Base-by-base conservation (phyloP, 805 yeast genomes). In the Yamadazyma insecticola region DNA sequence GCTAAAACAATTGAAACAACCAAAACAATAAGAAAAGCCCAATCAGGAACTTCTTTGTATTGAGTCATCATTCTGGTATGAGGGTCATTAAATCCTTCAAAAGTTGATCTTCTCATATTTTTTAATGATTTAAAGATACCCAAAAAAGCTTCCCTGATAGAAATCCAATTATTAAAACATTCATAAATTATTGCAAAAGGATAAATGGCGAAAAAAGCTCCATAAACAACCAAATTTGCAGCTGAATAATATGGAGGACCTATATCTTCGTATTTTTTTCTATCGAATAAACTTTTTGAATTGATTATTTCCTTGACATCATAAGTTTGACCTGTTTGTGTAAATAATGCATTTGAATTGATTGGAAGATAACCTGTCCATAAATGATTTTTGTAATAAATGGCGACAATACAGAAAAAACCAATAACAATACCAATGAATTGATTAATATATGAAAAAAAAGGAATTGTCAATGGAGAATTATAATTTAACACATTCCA, bases 291-390 rank as follows among this genome's bases (percentile, higher is more conserved):
- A 35, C 61, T 60, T 13, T 61, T 45, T 3, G 43, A 48, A 29
- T 66, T 48, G 24, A 77, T 43, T 18, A 77, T 55, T 28, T 57
- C 40, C 10, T 60, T 50, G 26, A 76, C 72, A 7, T 57, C 48
- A 50, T 60, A 77, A 0, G 47, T 19, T 12, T 56, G 51, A 23
- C 77, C 82, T n/a, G 53, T 60, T 44, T 74, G 74, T 30, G 70
- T 66, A 47, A 56, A 74, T 12, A 74, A 41, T 9, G 48, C 41
- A 44, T 68, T 67, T 15, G 74, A 53, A 47, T 74, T 45, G 56
- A 69, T 60, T 12, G 60, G 59, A n/a, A 53, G 26, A 26, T 39
- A 53, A 2, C 36, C 48, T 10, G 54, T 29, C 57, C 57, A 53
- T 22, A 43, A 38, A 19, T 44, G 26, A 36, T 53, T 53, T 5